These are phyloP conservation scores for Ceratobasidium sp. DNA, from an alignment of 1,284 basidiomycete genomes.

Conservation along the genomic window DNA sequence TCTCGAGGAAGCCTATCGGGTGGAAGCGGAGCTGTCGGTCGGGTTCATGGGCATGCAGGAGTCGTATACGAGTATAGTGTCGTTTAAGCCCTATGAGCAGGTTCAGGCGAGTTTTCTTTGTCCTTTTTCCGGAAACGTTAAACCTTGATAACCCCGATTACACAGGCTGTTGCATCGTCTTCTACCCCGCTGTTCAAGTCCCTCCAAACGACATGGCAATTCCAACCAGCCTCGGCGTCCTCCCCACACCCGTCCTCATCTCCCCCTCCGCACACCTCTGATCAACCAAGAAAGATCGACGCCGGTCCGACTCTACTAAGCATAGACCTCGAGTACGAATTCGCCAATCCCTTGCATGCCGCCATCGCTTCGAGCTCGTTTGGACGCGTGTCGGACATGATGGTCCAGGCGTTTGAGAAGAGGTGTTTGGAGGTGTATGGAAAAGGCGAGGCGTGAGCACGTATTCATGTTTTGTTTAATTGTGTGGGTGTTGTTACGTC, in stretches of 20 bases:
- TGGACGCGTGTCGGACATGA: conserved; percentile 84
- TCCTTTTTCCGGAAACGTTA: not conserved
- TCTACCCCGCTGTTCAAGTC: conserved; percentile 87
- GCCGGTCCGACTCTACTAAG: conserved; percentile 73
- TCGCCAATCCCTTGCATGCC: conserved; percentile 87
- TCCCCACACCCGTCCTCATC: conserved; percentile 57
- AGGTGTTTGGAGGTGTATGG: conserved; percentile 81
- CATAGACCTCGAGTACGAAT: conserved; percentile 85
- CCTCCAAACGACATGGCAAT: conserved; percentile 84
- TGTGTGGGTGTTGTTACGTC: not conserved
- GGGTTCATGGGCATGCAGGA: conserved; percentile 91
- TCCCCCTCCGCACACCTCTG: conserved; percentile 41
- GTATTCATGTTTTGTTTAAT: not conserved
- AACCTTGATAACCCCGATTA: not conserved
- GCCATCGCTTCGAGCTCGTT: conserved; percentile 85
- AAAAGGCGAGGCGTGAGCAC: conserved; percentile 41
- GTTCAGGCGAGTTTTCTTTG: conserved; percentile 72
- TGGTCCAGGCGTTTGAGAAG: conserved; percentile 92
- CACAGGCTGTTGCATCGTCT: conserved; percentile 79
- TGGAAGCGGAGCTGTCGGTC: conserved; percentile 88
- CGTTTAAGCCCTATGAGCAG: conserved; percentile 75
- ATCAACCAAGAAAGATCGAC: conserved; percentile 41
- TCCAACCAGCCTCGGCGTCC: conserved; percentile 65
- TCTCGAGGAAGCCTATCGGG: conserved; percentile 59
- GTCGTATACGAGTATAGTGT: conserved; percentile 87